Base-by-base conservation (phyloP, 768 basidiomycete species). In the Naganishia vaughanmartiniae region DNA sequence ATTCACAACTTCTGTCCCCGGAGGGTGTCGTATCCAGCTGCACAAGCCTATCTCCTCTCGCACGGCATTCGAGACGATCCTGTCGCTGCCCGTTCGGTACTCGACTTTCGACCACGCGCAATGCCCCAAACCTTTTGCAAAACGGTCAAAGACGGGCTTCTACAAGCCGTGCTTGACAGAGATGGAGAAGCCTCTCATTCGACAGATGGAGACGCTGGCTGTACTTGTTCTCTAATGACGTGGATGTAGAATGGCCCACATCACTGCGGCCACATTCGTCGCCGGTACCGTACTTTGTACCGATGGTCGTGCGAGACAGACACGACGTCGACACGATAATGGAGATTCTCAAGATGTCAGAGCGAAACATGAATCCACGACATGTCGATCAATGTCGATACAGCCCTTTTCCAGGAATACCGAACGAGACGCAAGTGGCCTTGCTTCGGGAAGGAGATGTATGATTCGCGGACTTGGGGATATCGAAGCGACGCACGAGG, bases 391-490 rank as follows among this genome's bases (percentile, higher is more conserved):
- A 19, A 28, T 4, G 30, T 15, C 26, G 12, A 28, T 9, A 30
- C 26, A 26, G 54, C 14, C n/a, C n/a, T n/a, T n/a, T n/a, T 56
- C 24, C 7, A 28, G 54, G 24, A 31, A 15, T 15, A 56, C 24
- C 31, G 26, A 9, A 26, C 6, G 54, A 15, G 31, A 6, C 3
- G 54, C 24, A 31, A 19, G 54, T 11, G 14, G n/a, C 31, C 24
- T 56, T 15, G 24, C 6, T 15, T 26, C n/a, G n/a, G n/a, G 28
- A 56, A 31, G 54, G 54, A 56, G 19, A 15, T 11, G 54, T 56
- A 56, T 19, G 54, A 56, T 56, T 15, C n/a, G 54, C 26, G 54
- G 28, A 56, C 54, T 4, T 56, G 54, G 54, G 54, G 31, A 6
- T 26, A n/a, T 56, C 9, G 54, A 56, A 31, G 54, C n/a, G 54